A percentile compares a stretch with the other conserved stretches of the same genome.
Conservation (phyloP, 352 stramenopile species). For the Pythium oligandrum region DNA sequence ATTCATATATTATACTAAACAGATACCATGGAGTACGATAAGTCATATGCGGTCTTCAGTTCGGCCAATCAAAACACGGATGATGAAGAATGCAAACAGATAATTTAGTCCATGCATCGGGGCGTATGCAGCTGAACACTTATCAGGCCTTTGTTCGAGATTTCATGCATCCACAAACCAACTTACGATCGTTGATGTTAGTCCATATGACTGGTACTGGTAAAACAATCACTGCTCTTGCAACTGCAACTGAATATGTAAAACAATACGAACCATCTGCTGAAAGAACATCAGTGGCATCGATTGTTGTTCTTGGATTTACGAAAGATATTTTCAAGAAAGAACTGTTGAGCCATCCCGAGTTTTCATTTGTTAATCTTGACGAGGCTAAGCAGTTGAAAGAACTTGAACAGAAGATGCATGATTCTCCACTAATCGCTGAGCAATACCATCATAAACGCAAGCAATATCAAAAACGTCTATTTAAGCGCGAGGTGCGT, state of each 20-base stretch:
- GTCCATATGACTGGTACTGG: conserved; percentile 1
- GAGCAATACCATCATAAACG: conserved; percentile 1
- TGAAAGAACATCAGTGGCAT: neutral
- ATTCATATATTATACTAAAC: no score
- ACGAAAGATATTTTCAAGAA: conserved; percentile 3
- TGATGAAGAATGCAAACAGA: no score
- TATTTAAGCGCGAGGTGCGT: neutral
- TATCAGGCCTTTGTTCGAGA: conserved; percentile 1
- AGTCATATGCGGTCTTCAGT: no score
- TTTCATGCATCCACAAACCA: neutral
- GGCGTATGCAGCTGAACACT: conserved; percentile 1
- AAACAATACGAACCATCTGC: conserved; percentile 1
- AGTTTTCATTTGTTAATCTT: conserved; percentile 1
- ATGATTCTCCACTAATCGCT: neutral
- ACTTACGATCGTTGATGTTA: neutral
- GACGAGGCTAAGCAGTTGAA: neutral
- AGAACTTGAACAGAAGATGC: neutral
- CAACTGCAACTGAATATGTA: conserved; percentile 1
- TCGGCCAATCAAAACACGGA: no score
- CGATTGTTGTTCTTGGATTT: conserved; percentile 2
- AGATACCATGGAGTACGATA: no score
- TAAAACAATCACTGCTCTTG: conserved; percentile 2
- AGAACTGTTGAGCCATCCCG: neutral
- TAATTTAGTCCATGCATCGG: conserved; percentile 1
- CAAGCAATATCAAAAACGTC: neutral